Evolutionary conservation across 1,284 basidiomycete species (phyloP).

Genomic region (Fomitopsis betulina): DNA sequence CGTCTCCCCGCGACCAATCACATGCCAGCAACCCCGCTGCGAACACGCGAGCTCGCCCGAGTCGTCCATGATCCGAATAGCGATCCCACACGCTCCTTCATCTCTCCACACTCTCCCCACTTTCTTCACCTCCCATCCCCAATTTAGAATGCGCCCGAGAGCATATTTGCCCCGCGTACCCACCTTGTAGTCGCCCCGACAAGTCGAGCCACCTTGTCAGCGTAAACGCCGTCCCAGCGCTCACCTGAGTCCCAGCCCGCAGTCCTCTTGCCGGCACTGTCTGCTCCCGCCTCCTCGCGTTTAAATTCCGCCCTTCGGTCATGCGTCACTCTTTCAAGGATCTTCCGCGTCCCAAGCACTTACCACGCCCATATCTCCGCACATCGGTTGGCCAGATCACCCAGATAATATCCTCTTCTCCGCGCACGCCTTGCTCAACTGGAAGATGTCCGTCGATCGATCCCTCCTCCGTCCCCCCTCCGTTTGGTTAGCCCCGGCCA

Average conservation of each 20-base stretch:
- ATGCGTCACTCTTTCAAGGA: slow-evolving; percentile 1
- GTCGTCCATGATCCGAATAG: slow-evolving; percentile 1
- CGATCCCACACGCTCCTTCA: background rate
- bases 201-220: background rate
- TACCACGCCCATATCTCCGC: slow-evolving; percentile 1
- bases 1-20: background rate
- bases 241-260: background rate
- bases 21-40: background rate
- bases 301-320: background rate
- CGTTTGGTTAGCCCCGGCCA: slow-evolving; percentile 1
- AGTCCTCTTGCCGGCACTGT: background rate
- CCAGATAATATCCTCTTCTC: background rate
- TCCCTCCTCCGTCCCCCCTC: background rate
- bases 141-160: background rate
- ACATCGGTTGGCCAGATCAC: slow-evolving; percentile 3
- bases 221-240: background rate
- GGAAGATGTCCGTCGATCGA: slow-evolving; percentile 1
- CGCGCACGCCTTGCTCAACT: background rate
- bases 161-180: background rate
- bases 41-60: background rate
- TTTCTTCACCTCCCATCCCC: background rate
- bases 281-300: background rate
- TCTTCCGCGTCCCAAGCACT: slow-evolving; percentile 3
- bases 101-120: background rate
- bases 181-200: background rate